Evolutionary conservation across 2,329 filamentous ascomycete genomes (phyloP).

Genomic region (Trichoderma polysporum): DNA sequence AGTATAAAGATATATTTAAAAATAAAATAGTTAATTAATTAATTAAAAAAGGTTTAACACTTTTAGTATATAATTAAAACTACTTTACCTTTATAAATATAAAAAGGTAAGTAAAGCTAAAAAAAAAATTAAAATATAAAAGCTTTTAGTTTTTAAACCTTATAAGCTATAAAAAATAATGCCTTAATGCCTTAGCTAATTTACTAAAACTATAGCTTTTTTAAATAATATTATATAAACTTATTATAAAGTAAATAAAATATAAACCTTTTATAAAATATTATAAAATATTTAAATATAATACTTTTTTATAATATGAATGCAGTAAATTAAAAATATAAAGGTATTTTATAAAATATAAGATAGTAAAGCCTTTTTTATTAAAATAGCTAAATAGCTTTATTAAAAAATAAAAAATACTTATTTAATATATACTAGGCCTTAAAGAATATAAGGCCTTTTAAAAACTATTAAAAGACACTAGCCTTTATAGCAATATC

Average conservation of each 20-base stretch:
- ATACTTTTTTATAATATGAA: neutral
- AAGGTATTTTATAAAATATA: neutral
- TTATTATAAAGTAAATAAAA: neutral
- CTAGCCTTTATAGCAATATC: too few species aligned
- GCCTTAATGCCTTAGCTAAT: neutral
- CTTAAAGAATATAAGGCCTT: too few species aligned
- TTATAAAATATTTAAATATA: neutral
- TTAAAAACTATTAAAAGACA: too few species aligned
- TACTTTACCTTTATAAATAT: neutral
- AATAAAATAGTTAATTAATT: too few species aligned
- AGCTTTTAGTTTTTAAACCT: neutral
- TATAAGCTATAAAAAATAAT: neutral
- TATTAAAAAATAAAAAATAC: too few species aligned
- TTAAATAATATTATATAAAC: neutral
- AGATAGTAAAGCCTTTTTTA: too few species aligned
- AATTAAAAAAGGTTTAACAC: too few species aligned
- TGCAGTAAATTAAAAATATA: neutral
- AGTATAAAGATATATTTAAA: too few species aligned
- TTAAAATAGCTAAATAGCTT: too few species aligned
- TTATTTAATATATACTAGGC: too few species aligned
- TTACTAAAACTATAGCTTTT: neutral
- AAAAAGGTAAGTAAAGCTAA: neutral
- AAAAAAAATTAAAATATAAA: too few species aligned
- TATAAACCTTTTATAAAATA: neutral
- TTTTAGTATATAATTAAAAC: too few species aligned